These are phyloP conservation scores for Fusarium sp. DNA, from an alignment of 2,329 filamentous ascomycete genomes.

Conservation along the genomic window DNA sequence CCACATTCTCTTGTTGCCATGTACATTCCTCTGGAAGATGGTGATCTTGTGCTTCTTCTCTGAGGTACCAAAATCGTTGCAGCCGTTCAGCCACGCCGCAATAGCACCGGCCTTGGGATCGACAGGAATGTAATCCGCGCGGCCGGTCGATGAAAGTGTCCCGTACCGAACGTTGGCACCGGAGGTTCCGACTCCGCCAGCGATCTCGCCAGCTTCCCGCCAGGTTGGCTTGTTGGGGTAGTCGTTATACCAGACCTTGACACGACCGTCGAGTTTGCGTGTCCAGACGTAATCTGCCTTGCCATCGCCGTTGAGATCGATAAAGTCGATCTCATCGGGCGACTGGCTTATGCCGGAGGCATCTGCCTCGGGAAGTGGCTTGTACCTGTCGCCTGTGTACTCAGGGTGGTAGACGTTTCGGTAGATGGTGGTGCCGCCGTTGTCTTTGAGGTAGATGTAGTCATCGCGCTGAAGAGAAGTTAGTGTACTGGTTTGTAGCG, in stretches of 20 bases:
- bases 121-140: slow-evolving; percentile 12
- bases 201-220: not conserved
- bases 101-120: slow-evolving; percentile 13
- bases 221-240: slow-evolving; percentile 6
- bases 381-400: not conserved
- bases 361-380: not conserved
- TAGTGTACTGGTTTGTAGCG: not conserved
- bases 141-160: not conserved
- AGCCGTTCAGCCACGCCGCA: slow-evolving; percentile 18
- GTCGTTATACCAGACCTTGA: slow-evolving; percentile 22
- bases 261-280: not conserved
- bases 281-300: slow-evolving; percentile 19
- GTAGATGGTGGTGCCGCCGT: slow-evolving; percentile 1
- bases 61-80: slow-evolving; percentile 37
- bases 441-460: slow-evolving; percentile 13
- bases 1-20: not conserved
- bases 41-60: not conserved
- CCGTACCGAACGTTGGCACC: slow-evolving; percentile 14
- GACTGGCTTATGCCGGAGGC: slow-evolving; percentile 6
- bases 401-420: not conserved
- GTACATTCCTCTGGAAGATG: not conserved
- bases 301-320: slow-evolving; percentile 9
- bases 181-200: slow-evolving; percentile 7
- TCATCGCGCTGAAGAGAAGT: not conserved
- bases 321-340: slow-evolving; percentile 6